These are phyloP conservation scores for Sporobolomyces phaffii DNA, from an alignment of 768 basidiomycete genomes.

Conservation along the genomic window DNA sequence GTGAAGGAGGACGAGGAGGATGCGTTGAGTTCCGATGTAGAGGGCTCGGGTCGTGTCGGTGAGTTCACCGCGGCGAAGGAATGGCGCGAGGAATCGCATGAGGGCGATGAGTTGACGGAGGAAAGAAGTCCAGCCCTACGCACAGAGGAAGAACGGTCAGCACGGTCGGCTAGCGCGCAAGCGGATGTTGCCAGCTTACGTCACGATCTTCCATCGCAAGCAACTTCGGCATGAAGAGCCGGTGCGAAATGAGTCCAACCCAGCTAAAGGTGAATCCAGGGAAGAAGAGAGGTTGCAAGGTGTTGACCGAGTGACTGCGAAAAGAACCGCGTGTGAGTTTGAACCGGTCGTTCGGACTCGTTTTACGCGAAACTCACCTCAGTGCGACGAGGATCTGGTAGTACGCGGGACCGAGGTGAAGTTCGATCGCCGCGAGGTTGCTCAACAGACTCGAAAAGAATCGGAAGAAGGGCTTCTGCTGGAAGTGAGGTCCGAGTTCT, in stretches of 20 bases:
- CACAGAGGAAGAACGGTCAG: slow-evolving; percentile 21
- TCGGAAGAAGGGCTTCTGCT: slow-evolving; percentile 95
- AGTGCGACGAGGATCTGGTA: slow-evolving; percentile 80
- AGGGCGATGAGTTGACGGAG: slow-evolving; percentile 87
- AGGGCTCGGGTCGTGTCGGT: slow-evolving; percentile 74
- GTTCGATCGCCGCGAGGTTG: slow-evolving; percentile 80
- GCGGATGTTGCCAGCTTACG: neutral
- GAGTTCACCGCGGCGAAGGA: slow-evolving; percentile 69
- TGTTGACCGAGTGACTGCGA: slow-evolving; percentile 83
- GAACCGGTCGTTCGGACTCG: too few relatives aligned
- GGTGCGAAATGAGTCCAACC: slow-evolving; percentile 92
- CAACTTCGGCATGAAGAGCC: slow-evolving; percentile 94
- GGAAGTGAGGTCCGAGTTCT: slow-evolving; percentile 82
- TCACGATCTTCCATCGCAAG: slow-evolving; percentile 80
- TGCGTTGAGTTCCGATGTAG: slow-evolving; percentile 80
- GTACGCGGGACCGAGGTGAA: slow-evolving; percentile 78
- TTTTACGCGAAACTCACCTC: slow-evolving; percentile 57
- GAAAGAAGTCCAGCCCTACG: slow-evolving; percentile 83
- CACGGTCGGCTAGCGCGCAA: too few relatives aligned
- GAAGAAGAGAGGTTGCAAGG: slow-evolving; percentile 90
- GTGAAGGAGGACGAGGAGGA: slow-evolving; percentile 90
- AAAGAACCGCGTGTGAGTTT: neutral
- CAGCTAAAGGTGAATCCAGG: slow-evolving; percentile 98
- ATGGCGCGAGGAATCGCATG: slow-evolving; percentile 88
- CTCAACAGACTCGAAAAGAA: slow-evolving; percentile 96